A percentile compares a stretch with the other conserved stretches of the same genome.
These are phyloP conservation scores for Fusarium veterinarium DNA, from an alignment of 2,329 filamentous ascomycete species.

Conservation along the genomic window DNA sequence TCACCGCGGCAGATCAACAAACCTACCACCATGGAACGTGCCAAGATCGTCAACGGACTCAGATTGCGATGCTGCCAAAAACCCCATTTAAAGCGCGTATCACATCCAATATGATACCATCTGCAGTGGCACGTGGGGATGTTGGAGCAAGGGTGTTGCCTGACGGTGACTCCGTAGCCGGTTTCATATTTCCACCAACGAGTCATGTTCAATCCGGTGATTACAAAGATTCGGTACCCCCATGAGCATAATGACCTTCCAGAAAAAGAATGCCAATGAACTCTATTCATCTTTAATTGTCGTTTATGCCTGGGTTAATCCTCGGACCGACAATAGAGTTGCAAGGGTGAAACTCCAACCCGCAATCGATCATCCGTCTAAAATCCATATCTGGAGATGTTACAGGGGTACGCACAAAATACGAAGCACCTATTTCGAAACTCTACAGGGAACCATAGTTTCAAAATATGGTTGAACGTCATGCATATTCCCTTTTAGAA, in stretches of 20 bases:
- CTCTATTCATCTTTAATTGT: background rate
- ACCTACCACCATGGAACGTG: background rate
- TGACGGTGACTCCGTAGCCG: constrained; percentile 3
- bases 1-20: background rate
- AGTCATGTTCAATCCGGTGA: background rate
- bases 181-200: constrained; percentile 8
- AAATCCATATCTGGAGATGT: background rate
- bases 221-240: background rate
- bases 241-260: background rate
- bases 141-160: background rate
- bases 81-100: background rate
- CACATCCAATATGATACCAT: background rate
- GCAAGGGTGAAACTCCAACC: background rate
- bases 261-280: background rate
- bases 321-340: constrained; percentile 14
- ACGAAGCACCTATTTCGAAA: constrained; percentile 9
- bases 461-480: background rate
- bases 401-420: background rate
- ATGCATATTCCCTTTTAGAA: constrained; percentile 25
- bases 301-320: background rate
- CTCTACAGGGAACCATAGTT: background rate
- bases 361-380: constrained; percentile 5
- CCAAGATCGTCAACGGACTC: background rate
- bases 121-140: background rate
- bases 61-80: background rate